Base-by-base conservation (phyloP, 495 filamentous ascomycete species). In the Penicillium cataractarum region DNA sequence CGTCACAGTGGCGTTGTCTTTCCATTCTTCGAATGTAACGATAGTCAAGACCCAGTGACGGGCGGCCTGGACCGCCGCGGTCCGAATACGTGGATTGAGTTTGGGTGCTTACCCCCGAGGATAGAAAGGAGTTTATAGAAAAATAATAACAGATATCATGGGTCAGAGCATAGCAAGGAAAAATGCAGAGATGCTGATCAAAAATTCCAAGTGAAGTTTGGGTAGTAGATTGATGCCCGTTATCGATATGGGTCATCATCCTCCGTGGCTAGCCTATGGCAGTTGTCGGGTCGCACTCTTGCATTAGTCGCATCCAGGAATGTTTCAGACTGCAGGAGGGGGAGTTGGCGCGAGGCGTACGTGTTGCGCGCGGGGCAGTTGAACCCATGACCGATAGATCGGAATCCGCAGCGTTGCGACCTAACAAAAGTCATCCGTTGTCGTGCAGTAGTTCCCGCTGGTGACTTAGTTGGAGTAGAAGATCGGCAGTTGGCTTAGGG, bases 81-180 rank as follows among this genome's bases (percentile, higher is more conserved):
- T 53, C 58, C 63, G 48, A 50, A 24, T 44, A n/a, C 46, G 21
- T 56, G 62, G 52, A 44, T 65, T 65, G 57, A 62, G 59, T 62
- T 68, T 65, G 57, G 65, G 56, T 60, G 62, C 62, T 68, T 58
- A 65, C 57, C 49, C 54, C 60, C 44, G 54, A 57, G 31, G 32
- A 52, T 62, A 35, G 56, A 56, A 60, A 42, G 59, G 46, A 55
- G 55, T 55, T 59, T 64, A 56, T 52, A 19, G 10, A 54, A 17
- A n/a, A n/a, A n/a, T n/a, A n/a, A n/a, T 13, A 4, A 21, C 17
- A n/a, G n/a, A 19, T 1, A 13, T 21, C 17, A 54, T 35, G 48
- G 19, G 6, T 17, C 27, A 17, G 26, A 17, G 0, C 3, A 17
- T 27, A 27, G 10, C 12, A 10, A 22, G 29, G 17, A 35, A 12